Conservation (phyloP, 2,329 filamentous ascomycete genomes). For the Cadophora gregata region DNA sequence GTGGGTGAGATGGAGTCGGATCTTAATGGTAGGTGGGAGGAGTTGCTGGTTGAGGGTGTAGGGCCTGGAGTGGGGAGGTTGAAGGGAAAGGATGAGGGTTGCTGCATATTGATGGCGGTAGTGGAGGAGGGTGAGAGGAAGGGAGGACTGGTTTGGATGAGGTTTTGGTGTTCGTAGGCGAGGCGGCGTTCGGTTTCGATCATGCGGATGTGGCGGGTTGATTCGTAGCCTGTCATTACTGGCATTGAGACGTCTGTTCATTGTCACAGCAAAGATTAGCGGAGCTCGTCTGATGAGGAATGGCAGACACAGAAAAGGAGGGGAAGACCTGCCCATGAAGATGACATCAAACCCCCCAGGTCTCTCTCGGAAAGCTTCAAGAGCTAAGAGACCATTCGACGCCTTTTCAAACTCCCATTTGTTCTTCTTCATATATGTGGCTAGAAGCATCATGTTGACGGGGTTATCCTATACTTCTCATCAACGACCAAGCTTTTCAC, state of each 20-base stretch:
- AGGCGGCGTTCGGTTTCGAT: conserved; percentile 46
- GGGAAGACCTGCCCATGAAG: conserved; percentile 51
- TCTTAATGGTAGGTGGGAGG: neutral
- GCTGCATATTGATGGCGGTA: neutral
- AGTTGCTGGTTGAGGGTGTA: conserved; percentile 3
- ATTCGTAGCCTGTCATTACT: conserved; percentile 55
- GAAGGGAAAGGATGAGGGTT: conserved; percentile 21
- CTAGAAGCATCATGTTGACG: conserved; percentile 47
- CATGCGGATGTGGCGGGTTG: conserved; percentile 54
- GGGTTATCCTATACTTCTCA: conserved; percentile 43
- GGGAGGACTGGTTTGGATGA: conserved; percentile 24
- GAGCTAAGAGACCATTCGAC: conserved; percentile 52
- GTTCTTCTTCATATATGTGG: conserved; percentile 40
- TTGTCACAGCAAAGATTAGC: conserved; percentile 29
- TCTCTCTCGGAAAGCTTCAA: conserved; percentile 49
- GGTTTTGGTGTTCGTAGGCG: conserved; percentile 32
- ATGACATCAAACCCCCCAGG: conserved; percentile 49
- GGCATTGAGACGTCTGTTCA: conserved; percentile 61
- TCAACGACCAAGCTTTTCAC: neutral
- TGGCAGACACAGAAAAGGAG: neutral
- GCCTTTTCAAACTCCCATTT: conserved; percentile 47
- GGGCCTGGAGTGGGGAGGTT: conserved; percentile 1
- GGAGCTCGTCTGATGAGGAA: neutral
- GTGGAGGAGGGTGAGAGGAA: neutral
- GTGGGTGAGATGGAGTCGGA: neutral